Evolutionary conservation across 2,329 filamentous ascomycete genomes (phyloP).

Genomic region (Colletotrichum cordylinicola): DNA sequence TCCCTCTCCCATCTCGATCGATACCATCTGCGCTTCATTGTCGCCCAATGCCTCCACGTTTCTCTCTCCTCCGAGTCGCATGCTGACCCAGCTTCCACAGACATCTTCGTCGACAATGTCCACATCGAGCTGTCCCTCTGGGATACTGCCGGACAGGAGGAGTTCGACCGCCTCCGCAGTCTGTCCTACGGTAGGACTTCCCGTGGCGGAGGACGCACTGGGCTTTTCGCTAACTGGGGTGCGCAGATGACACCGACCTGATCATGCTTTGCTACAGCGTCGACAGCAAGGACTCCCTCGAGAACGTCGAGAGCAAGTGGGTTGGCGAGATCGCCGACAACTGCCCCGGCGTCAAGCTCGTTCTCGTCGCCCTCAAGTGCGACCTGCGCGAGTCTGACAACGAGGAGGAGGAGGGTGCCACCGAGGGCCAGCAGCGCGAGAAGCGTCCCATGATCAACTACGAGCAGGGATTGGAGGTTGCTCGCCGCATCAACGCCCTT

Average conservation of each 20-base stretch:
- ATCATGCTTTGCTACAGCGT: constrained; percentile 99
- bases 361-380: constrained; percentile 95
- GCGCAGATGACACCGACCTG: constrained; percentile 82
- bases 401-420: constrained; percentile 69
- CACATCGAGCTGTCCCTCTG: constrained; percentile 97
- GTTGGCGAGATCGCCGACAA: constrained; percentile 98
- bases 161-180: constrained; percentile 95
- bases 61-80: neutral
- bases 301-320: constrained; percentile 99
- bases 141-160: constrained; percentile 98
- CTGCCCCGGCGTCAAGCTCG: constrained; percentile 92
- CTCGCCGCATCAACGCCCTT: constrained; percentile 87
- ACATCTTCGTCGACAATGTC: constrained; percentile 97
- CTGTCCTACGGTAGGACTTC: constrained; percentile 80
- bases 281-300: constrained; percentile 93
- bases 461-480: constrained; percentile 89
- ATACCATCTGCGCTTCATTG: neutral
- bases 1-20: neutral
- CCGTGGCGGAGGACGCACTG: neutral
- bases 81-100: constrained; percentile 55
- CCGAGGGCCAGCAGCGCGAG: constrained; percentile 49
- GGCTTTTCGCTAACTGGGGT: neutral
- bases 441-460: constrained; percentile 81
- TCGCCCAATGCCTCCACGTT: neutral
- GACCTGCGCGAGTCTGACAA: constrained; percentile 82